Evolutionary conservation across 768 basidiomycete species (phyloP), one percentile per base, ranked within the genome.

Genomic region (Russula brevipes): DNA sequence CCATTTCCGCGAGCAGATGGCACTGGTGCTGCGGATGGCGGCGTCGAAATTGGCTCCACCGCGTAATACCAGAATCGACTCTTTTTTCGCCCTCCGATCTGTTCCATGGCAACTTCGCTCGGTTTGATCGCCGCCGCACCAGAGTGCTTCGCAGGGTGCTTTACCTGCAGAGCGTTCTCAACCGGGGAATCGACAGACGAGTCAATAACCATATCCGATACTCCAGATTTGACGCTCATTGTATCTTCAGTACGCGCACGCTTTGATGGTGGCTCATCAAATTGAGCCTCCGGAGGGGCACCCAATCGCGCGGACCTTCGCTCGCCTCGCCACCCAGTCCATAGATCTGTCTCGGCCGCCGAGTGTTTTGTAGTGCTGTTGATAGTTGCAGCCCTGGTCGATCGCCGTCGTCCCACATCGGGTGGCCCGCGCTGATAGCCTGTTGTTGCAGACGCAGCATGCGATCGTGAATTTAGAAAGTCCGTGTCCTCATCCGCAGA

Each of bases 51-150:
- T 1, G 89, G 87, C 68, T 93, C 91, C 31, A 93, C 88, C 19
- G 90, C 91, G 66, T 94, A 94, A 49, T 88, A 87, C 90, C 91
- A 91, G 72, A 86, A 92, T 70, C 88, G 91, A 70, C 91, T 92
- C 73, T 81, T 85, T 77, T 89, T 92, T 77, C 87, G 90, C 64
- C 90, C 89, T 39, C 82, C 84, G 30, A 90, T 79, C 63, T 86
- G 81, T 61, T 90, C 90, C 71, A 90, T 66, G n/a, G 87, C 87
- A 47, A 85, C 77, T 71, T 93, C 89, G 41, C 79, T 85, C 14
- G 87, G 82, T 70, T 86, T 90, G 66, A 89, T 71, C 41, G 83
- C 84, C 16, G 87, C 84, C 0, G 86, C 85, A 49, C 86, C 83
- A 52, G 80, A 79, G 17, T 71, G 74, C 73, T 84, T 86, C 59